Evolutionary conservation across 495 filamentous ascomycete species (phyloP).

Genomic region (Xylaria curta): DNA sequence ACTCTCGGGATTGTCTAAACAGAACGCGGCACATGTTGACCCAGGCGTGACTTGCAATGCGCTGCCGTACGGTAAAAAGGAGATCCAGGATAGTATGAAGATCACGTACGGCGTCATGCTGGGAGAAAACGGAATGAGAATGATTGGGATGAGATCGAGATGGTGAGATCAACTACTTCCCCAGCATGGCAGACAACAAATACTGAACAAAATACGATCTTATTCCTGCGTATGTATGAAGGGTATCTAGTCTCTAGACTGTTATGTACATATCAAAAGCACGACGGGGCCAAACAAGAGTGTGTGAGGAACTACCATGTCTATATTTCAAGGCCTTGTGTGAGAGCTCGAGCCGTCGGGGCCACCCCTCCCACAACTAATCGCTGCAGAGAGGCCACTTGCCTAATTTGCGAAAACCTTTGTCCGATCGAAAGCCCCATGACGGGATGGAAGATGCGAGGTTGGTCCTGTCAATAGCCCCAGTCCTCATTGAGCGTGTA

Average conservation of each 20-base stretch:
- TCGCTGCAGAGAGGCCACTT: conserved; percentile 15
- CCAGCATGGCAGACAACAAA: conserved; percentile 21
- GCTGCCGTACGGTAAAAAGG: conserved; percentile 26
- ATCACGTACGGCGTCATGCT: conserved; percentile 30
- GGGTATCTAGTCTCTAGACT: conserved; percentile 2
- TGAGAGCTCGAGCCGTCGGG: not conserved
- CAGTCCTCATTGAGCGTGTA: not conserved
- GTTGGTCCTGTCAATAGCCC: conserved; percentile 5
- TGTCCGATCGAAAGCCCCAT: conserved; percentile 20
- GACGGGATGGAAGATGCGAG: conserved; percentile 17
- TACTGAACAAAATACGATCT: conserved; percentile 4
- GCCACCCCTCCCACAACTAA: not conserved
- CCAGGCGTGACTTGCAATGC: conserved; percentile 52
- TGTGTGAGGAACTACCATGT: conserved; percentile 16
- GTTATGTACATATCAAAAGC: conserved; percentile 6
- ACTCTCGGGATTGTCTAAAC: conserved; percentile 44
- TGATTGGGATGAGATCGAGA: conserved; percentile 7
- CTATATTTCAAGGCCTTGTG: conserved; percentile 20
- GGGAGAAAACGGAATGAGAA: conserved; percentile 2
- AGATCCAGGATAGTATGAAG: conserved; percentile 27
- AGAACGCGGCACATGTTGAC: conserved; percentile 60
- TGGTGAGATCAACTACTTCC: conserved; percentile 13
- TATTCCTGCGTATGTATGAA: conserved; percentile 8
- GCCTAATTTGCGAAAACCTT: conserved; percentile 23
- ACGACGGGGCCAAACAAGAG: not conserved